Evolutionary conservation across 78 protist genomes (phyloP).

Genomic region (Carpediemonas membranifera): DNA sequence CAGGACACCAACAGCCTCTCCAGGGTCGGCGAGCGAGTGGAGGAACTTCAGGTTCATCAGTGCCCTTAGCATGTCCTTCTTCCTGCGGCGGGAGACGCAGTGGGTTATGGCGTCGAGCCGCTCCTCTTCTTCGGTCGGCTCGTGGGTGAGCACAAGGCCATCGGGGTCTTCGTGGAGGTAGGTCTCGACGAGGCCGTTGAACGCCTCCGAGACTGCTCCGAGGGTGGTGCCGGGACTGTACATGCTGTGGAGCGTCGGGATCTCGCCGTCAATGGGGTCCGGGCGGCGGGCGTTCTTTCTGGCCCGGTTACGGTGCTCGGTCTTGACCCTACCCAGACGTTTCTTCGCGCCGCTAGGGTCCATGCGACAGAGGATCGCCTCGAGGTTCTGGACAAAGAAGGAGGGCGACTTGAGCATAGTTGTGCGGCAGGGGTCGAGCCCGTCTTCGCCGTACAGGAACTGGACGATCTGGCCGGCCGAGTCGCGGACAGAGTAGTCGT

Average conservation of each 20-base stretch:
- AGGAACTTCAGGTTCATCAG: conserved; percentile 54
- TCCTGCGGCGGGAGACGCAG: not conserved
- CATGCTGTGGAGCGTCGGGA: not conserved
- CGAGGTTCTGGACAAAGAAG: conserved; percentile 47
- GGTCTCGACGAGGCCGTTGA: not conserved
- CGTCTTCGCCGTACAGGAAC: conserved; percentile 90
- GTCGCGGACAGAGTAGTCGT: conserved; percentile 56
- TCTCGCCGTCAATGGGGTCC: too few relatives aligned
- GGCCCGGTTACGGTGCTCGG: too few relatives aligned
- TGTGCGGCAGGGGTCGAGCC: conserved; percentile 56
- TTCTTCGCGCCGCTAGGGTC: too few relatives aligned
- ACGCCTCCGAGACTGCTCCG: conserved; percentile 1
- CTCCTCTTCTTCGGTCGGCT: not conserved
- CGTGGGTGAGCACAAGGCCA: not conserved
- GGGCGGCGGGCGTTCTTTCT: too few relatives aligned
- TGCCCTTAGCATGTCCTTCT: conserved; percentile 34
- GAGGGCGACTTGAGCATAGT: conserved; percentile 35
- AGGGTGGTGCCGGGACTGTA: not conserved
- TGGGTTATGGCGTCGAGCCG: not conserved
- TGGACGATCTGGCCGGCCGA: conserved; percentile 79
- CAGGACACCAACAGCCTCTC: conserved; percentile 81
- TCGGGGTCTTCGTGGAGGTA: conserved; percentile 23
- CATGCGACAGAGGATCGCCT: too few relatives aligned
- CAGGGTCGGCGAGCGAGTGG: conserved; percentile 53
- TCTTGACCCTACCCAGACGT: too few relatives aligned